These are phyloP conservation scores for Mycena vitilis DNA, from an alignment of 768 basidiomycete genomes.

Conservation along the genomic window DNA sequence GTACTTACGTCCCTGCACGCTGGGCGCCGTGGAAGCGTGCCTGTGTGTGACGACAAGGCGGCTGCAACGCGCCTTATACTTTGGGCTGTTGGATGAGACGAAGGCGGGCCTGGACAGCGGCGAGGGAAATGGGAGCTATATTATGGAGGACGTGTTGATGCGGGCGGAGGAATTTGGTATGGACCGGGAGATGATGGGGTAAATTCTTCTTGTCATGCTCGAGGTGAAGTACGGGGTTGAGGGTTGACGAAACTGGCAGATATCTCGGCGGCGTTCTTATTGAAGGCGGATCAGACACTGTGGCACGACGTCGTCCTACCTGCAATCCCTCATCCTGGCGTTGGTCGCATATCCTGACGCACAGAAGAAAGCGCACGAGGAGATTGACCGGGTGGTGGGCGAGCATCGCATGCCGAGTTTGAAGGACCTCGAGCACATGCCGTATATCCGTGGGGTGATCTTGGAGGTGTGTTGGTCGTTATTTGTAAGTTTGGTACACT, in stretches of 20 bases:
- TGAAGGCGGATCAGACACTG: constrained; percentile 46
- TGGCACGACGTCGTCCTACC: constrained; percentile 42
- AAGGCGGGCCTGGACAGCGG: constrained; percentile 43
- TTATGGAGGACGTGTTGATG: constrained; percentile 46
- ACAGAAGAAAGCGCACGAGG: constrained; percentile 42
- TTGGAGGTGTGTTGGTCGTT: constrained; percentile 32
- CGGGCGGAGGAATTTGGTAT: constrained; percentile 21
- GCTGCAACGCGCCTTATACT: constrained; percentile 44
- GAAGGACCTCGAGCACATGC: constrained; percentile 38
- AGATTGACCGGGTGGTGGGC: constrained; percentile 44
- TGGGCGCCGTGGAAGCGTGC: constrained; percentile 49
- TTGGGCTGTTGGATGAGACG: constrained; percentile 42
- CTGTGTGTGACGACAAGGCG: constrained; percentile 36
- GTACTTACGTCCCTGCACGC: constrained; percentile 47
- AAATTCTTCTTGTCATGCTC: background rate
- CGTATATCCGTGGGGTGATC: constrained; percentile 41
- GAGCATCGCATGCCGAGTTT: constrained; percentile 38
- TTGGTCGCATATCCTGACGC: constrained; percentile 43
- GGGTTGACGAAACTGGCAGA: constrained; percentile 28
- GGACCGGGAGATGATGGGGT: constrained; percentile 23
- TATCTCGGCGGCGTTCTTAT: constrained; percentile 46
- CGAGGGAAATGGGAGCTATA: constrained; percentile 44
- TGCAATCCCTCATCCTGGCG: constrained; percentile 41
- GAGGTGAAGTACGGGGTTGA: background rate
- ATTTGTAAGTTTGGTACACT: no score